Evolutionary conservation across 306 rosid species (phyloP).

Genomic region (Corylus heterophylla): DNA sequence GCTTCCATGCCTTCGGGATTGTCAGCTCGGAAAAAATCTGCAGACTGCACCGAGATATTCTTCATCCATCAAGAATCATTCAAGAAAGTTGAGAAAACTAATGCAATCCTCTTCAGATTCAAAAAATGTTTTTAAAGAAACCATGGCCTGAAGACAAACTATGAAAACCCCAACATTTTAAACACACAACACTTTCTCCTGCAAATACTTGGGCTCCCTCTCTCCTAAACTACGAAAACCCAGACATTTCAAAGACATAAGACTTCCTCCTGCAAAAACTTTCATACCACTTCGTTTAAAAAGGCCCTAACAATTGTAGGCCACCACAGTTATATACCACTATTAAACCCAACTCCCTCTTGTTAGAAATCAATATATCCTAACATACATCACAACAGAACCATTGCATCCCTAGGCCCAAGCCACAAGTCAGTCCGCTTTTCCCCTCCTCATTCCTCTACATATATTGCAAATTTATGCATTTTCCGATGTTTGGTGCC

Average conservation of each 20-base stretch:
- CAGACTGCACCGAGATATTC: constrained; percentile 61
- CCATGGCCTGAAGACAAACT: neutral
- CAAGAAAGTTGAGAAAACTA: constrained; percentile 21
- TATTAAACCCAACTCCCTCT: neutral
- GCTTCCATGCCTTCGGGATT: constrained; percentile 98
- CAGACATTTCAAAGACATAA: neutral
- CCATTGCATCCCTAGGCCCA: neutral
- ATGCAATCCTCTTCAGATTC: constrained; percentile 22
- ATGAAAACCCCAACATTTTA: constrained; percentile 1
- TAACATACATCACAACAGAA: neutral
- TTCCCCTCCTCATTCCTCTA: neutral
- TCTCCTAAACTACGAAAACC: neutral
- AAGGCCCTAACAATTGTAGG: neutral
- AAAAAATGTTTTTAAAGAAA: neutral
- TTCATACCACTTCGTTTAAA: neutral
- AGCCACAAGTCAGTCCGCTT: neutral
- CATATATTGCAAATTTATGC: neutral
- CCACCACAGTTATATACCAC: neutral
- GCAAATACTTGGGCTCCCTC: neutral
- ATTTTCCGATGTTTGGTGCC: no score
- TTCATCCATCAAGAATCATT: constrained; percentile 22
- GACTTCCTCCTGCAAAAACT: neutral
- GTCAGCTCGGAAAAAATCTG: constrained; percentile 96
- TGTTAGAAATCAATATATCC: neutral
- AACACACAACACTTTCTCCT: neutral